Percentiles rank a stretch among this genome's conserved stretches.
Evolutionary conservation across 176 grass and related monocot species (phyloP).

Genomic region (Olyra latifolia): DNA sequence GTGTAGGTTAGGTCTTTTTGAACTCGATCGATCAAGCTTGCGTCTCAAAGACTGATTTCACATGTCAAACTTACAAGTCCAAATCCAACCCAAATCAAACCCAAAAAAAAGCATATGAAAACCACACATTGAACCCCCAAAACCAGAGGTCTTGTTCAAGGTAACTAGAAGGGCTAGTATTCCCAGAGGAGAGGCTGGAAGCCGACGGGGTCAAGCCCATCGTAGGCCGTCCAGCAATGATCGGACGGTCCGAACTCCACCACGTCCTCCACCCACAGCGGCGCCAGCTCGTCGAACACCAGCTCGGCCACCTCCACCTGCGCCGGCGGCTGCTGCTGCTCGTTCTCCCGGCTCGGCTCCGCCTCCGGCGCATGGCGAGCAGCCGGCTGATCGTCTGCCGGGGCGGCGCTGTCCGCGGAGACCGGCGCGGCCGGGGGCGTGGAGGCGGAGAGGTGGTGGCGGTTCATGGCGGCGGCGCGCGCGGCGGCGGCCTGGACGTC

Average conservation of each 20-base stretch:
- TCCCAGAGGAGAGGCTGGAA: conserved; percentile 54
- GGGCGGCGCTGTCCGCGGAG: not conserved
- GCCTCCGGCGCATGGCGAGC: not conserved
- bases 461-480: conserved; percentile 60
- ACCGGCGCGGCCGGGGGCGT: not conserved
- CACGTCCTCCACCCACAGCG: conserved; percentile 55
- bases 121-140: not conserved
- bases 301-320: conserved; percentile 34
- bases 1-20: not conserved
- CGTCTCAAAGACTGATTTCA: not conserved
- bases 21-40: too few species aligned
- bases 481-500: conserved; percentile 92
- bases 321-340: not conserved
- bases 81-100: not conserved
- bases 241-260: conserved; percentile 30
- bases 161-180: conserved; percentile 7
- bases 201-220: conserved; percentile 23
- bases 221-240: conserved; percentile 44
- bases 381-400: not conserved
- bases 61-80: not conserved
- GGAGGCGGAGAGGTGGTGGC: not conserved
- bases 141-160: not conserved
- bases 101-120: not conserved
- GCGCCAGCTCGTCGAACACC: conserved; percentile 65
- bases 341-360: not conserved